These are phyloP conservation scores for Ascocoryne sarcoides DNA, from an alignment of 2,329 filamentous ascomycete species.

Conservation along the genomic window DNA sequence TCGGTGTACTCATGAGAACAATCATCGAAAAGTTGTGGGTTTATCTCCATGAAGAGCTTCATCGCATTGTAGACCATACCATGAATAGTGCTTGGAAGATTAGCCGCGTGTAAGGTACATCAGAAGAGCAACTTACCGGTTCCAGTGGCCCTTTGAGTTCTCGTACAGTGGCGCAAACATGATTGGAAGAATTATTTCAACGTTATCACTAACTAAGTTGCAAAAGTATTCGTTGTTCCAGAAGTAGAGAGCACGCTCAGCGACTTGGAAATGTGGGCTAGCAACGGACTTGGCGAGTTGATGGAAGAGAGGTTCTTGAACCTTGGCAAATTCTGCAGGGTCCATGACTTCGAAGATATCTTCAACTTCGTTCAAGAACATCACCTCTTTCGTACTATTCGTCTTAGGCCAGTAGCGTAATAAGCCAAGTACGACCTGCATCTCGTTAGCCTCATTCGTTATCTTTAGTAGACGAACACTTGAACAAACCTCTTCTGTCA, in stretches of 20 bases:
- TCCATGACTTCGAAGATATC: constrained; percentile 99
- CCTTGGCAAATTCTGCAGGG: constrained; percentile 94
- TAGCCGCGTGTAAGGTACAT: too few species aligned
- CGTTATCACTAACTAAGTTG: constrained; percentile 97
- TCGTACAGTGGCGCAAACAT: constrained; percentile 99
- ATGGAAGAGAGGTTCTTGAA: constrained; percentile 94
- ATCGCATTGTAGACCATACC: constrained; percentile 99
- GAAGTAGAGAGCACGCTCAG: constrained; percentile 94
- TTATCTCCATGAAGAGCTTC: constrained; percentile 99
- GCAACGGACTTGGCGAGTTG: constrained; percentile 96
- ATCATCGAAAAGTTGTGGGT: constrained; percentile 95
- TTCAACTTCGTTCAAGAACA: constrained; percentile 98
- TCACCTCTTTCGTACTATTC: constrained; percentile 99
- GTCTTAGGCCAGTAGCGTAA: constrained; percentile 98
- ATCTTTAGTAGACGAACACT: constrained; percentile 1
- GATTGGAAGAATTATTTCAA: constrained; percentile 95
- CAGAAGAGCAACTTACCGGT: constrained; percentile 76
- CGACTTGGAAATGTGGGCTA: constrained; percentile 97
- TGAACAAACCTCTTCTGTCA: constrained; percentile 80
- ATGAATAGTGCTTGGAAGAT: constrained; percentile 91
- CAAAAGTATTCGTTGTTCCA: constrained; percentile 99
- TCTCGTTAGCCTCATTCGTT: constrained; percentile 5
- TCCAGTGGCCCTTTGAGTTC: constrained; percentile 99
- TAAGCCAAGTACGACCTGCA: constrained; percentile 80
- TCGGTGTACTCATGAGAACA: constrained; percentile 98